Percentiles rank a stretch among this genome's conserved stretches.
Evolutionary conservation across 495 filamentous ascomycete genomes (phyloP).

Genomic region (Hypoxylon fuscum): DNA sequence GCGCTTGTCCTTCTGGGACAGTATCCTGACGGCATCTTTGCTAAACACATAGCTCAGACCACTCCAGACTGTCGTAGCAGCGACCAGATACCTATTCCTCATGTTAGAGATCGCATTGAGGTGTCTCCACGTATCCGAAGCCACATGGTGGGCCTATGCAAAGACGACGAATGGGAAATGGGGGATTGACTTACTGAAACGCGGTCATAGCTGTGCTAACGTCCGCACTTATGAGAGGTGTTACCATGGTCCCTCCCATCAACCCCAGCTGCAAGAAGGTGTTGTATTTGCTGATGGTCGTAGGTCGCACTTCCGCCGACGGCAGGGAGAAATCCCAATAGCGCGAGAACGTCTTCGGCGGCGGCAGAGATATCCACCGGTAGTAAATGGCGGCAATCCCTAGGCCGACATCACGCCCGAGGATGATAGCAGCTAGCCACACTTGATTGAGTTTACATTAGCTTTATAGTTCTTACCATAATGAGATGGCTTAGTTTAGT

Average conservation of each 20-base stretch:
- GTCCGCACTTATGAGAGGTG: conserved; percentile 71
- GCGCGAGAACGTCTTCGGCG: conserved; percentile 88
- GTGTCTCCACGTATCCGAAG: neutral
- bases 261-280: conserved; percentile 82
- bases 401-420: conserved; percentile 88
- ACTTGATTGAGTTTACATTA: conserved; percentile 56
- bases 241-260: conserved; percentile 77
- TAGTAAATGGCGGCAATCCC: conserved; percentile 93
- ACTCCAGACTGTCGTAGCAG: conserved; percentile 83
- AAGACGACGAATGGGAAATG: conserved; percentile 10
- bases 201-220: conserved; percentile 65
- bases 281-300: conserved; percentile 89
- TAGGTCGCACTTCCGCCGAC: conserved; percentile 91
- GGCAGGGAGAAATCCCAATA: conserved; percentile 99
- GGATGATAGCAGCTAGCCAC: conserved; percentile 86
- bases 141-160: too few species aligned
- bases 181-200: conserved; percentile 71
- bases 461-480: neutral
- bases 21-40: conserved; percentile 82
- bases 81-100: conserved; percentile 71
- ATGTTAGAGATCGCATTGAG: conserved; percentile 11
- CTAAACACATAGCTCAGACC: conserved; percentile 83
- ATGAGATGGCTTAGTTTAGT: neutral
- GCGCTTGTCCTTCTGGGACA: conserved; percentile 57
- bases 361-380: conserved; percentile 90